These are phyloP conservation scores for Cercophora scortea DNA, from an alignment of 495 filamentous ascomycete species.

Conservation along the genomic window DNA sequence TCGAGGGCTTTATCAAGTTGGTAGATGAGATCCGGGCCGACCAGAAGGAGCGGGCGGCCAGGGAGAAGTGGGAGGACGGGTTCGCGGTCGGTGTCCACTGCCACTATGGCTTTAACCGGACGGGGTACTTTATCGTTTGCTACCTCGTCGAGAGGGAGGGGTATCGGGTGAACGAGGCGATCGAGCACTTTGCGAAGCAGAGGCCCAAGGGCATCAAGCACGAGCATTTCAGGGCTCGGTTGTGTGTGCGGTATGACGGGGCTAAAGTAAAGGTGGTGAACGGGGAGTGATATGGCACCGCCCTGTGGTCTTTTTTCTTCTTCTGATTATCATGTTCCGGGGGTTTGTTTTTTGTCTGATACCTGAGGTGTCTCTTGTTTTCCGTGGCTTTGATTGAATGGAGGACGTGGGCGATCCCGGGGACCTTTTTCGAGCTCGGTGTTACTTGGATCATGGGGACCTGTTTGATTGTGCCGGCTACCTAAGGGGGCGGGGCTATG, in stretches of 20 bases:
- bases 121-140: slow-evolving; percentile 83
- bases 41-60: slow-evolving; percentile 29
- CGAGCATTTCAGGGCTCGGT: slow-evolving; percentile 77
- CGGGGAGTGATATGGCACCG: background rate
- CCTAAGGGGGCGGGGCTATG: background rate
- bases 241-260: slow-evolving; percentile 67
- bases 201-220: slow-evolving; percentile 83
- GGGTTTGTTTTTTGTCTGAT: background rate
- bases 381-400: too few relatives aligned
- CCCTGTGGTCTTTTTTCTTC: background rate
- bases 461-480: too few relatives aligned
- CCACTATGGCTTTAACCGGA: slow-evolving; percentile 91
- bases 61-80: slow-evolving; percentile 31
- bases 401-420: too few relatives aligned
- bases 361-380: too few relatives aligned
- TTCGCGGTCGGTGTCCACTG: slow-evolving; percentile 76
- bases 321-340: background rate
- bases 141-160: slow-evolving; percentile 79
- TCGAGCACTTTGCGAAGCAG: slow-evolving; percentile 66
- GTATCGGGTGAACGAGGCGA: slow-evolving; percentile 66
- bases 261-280: slow-evolving; percentile 7
- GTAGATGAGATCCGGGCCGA: slow-evolving; percentile 62
- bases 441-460: background rate
- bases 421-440: too few relatives aligned
- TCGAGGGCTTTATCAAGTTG: slow-evolving; percentile 66